These are phyloP conservation scores for Ustilago vetiveriae DNA, from an alignment of 1,284 basidiomycete genomes.

Conservation along the genomic window DNA sequence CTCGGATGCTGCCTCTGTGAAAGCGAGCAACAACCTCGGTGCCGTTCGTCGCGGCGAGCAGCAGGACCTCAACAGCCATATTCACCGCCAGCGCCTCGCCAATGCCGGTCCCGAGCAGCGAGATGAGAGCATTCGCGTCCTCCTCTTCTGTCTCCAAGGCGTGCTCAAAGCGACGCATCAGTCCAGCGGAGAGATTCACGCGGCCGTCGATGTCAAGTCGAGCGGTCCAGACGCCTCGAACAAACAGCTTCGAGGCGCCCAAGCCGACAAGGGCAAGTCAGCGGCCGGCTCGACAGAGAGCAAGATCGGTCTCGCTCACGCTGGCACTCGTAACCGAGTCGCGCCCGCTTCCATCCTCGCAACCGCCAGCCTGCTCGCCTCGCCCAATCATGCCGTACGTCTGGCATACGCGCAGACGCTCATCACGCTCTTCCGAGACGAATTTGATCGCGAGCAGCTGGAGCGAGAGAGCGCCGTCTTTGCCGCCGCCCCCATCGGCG, in stretches of 20 bases:
- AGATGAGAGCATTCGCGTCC: constrained; percentile 77
- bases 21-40: constrained; percentile 67
- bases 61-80: constrained; percentile 38
- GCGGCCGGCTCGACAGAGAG: constrained; percentile 15
- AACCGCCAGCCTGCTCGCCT: constrained; percentile 52
- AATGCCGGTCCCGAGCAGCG: constrained; percentile 67
- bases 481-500: constrained; percentile 27
- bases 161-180: constrained; percentile 77
- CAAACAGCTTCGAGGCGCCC: background rate
- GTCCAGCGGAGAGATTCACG: constrained; percentile 67
- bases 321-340: constrained; percentile 54
- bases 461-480: constrained; percentile 28
- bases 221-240: background rate
- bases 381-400: constrained; percentile 51
- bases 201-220: constrained; percentile 39
- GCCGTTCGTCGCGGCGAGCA: constrained; percentile 40
- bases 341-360: constrained; percentile 38
- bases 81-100: constrained; percentile 57
- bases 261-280: constrained; percentile 45
- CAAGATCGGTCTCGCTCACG: constrained; percentile 36
- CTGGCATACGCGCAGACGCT: constrained; percentile 59
- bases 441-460: constrained; percentile 40
- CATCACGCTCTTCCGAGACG: constrained; percentile 49
- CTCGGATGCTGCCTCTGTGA: constrained; percentile 56
- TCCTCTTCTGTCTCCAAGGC: constrained; percentile 77